Conservation (phyloP, 305 asterid species). For the Fraxinus albicans region DNA sequence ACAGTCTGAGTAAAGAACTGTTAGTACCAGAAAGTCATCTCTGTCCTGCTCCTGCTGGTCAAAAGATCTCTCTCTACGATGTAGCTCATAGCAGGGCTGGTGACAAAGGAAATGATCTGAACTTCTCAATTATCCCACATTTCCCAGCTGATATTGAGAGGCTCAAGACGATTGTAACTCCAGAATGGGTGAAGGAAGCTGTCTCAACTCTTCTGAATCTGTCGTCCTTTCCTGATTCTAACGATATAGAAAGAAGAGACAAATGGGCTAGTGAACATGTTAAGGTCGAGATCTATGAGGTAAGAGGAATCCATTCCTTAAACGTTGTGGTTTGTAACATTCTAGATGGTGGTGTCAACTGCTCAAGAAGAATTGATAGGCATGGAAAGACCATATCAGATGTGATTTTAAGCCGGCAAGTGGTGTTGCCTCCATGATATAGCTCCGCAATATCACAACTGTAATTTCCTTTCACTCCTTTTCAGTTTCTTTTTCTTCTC, state of each 20-base stretch:
- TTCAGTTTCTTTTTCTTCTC: not conserved
- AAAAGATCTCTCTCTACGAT: conserved; percentile 58
- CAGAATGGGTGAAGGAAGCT: conserved; percentile 68
- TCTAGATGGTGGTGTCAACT: conserved; percentile 91
- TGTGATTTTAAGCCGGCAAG: conserved; percentile 61
- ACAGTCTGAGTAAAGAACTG: conserved; percentile 26
- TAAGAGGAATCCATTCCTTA: conserved; percentile 65
- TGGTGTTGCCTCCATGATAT: conserved; percentile 65
- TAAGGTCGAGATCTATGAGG: conserved; percentile 81
- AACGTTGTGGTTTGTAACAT: conserved; percentile 77
- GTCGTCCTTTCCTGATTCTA: conserved; percentile 48
- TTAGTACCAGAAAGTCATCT: conserved; percentile 20
- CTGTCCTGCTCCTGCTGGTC: conserved; percentile 60
- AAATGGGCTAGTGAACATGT: conserved; percentile 52
- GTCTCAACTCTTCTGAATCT: conserved; percentile 56
- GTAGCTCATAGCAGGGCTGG: conserved; percentile 89
- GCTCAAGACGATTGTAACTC: conserved; percentile 65
- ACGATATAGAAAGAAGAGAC: conserved; percentile 43
- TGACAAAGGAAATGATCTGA: conserved; percentile 83
- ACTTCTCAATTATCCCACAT: conserved; percentile 85
- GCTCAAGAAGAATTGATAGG: conserved; percentile 90
- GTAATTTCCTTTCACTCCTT: not conserved
- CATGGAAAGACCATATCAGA: conserved; percentile 92
- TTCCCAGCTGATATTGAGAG: conserved; percentile 71
- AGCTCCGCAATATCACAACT: not conserved